Base-by-base conservation (phyloP, 495 filamentous ascomycete species). In the Staphylotrichum longicolle region DNA sequence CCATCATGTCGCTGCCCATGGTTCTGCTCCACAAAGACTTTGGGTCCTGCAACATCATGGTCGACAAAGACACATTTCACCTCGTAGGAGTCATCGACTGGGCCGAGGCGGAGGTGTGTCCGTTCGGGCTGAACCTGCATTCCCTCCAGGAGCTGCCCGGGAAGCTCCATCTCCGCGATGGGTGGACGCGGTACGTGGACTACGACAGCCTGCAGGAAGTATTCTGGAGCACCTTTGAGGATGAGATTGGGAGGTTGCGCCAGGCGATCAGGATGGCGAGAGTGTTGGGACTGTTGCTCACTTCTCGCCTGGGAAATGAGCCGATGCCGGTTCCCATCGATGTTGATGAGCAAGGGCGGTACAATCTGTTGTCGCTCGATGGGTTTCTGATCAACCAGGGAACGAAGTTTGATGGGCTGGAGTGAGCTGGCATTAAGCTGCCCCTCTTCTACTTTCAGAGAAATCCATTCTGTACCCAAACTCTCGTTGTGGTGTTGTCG, bases 51-150 rank as follows among this genome's bases (percentile, higher is more conserved):
- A 78, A 78, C 58, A 71, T 78, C 57, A 72, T 77, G 40, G 75
- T 77, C 1, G 65, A 78, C 41, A 65, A 72, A 44, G 58, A 5
- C 10, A 62, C 70, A 42, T 76, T 64, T 54, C 69, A 73, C 64
- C 58, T 78, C 9, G 67, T 70, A 39, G 75, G 74, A n/a, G 75
- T 78, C 14, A 66, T 78, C 40, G 73, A 77, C 64, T 78, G 71
- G 75, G 74, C 74, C 2, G 72, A 78, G 64, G 72, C 75, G 0
- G 68, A 73, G 60, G 65, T 78, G 48, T 63, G 66, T 11, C 71
- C 77, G 30, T 80, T 75, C 56, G 75, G 76, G 9, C 49, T 70
- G 0, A 78, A 77, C 52, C 67, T 80, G 4, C 62, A 77, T 54
- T 76, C 72, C 34, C 69, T 75, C 4, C 63, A 78, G 50, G 41